phyloP scores from a whole-genome alignment of 768 basidiomycete genomes.

The Sistotremastrum suecicum region DNA sequence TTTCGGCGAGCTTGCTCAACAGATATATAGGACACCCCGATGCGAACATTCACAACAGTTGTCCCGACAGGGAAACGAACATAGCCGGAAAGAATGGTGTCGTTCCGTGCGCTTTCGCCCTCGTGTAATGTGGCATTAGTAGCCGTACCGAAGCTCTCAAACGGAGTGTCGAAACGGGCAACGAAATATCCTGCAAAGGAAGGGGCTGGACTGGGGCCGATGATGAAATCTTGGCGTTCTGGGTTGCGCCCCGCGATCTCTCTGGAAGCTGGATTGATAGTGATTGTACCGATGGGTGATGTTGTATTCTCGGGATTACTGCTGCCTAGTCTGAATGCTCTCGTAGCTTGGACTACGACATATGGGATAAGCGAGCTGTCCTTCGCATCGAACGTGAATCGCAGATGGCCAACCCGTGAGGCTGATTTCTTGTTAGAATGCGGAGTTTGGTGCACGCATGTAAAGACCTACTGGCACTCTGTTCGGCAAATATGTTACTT shows the following conservation, averaged over 20 bases:
- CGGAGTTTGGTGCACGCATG: not conserved
- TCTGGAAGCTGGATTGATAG: slow-evolving; percentile 24
- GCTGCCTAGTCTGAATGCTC: slow-evolving; percentile 45
- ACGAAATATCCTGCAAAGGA: slow-evolving; percentile 33
- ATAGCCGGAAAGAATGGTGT: slow-evolving; percentile 30
- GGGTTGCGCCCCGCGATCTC: slow-evolving; percentile 53
- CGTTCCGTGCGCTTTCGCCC: slow-evolving; percentile 41
- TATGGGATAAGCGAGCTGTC: slow-evolving; percentile 29
- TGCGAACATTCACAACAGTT: slow-evolving; percentile 33
- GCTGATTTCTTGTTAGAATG: slow-evolving; percentile 24
- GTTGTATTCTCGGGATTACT: slow-evolving; percentile 32
- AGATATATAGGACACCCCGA: slow-evolving; percentile 67
- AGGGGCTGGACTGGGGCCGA: slow-evolving; percentile 31
- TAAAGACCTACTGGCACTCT: slow-evolving; percentile 40
- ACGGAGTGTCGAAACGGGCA: slow-evolving; percentile 23
- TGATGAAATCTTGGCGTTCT: slow-evolving; percentile 60
- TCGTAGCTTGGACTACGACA: slow-evolving; percentile 52
- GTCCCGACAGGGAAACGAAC: slow-evolving; percentile 15
- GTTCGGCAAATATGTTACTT: slow-evolving; percentile 39
- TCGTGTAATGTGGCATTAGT: slow-evolving; percentile 26
- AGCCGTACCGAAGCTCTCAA: slow-evolving; percentile 30
- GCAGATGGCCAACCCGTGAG: slow-evolving; percentile 61
- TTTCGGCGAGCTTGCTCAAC: slow-evolving; percentile 47
- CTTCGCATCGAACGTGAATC: slow-evolving; percentile 41
- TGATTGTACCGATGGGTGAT: slow-evolving; percentile 38